Evolutionary conservation across 2,329 filamentous ascomycete species (phyloP).

Genomic region (Tolypocladium cylindrosporum): DNA sequence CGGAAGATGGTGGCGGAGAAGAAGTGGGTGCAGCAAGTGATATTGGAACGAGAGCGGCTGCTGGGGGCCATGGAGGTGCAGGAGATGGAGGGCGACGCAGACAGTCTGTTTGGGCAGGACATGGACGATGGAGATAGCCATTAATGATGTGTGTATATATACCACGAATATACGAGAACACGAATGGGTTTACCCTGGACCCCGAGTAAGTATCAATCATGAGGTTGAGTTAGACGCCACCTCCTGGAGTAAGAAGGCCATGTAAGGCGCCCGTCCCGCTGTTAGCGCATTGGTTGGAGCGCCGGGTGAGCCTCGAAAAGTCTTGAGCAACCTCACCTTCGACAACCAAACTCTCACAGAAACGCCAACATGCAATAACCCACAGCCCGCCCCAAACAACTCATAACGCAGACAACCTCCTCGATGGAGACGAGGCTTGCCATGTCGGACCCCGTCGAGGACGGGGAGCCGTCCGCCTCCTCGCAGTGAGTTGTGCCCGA

Average conservation of each 20-base stretch:
- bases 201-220: neutral
- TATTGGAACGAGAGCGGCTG: slow-evolving; percentile 31
- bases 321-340: neutral
- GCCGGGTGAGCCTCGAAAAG: neutral
- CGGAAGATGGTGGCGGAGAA: slow-evolving; percentile 30
- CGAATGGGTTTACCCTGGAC: too few relatives aligned
- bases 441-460: neutral
- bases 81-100: slow-evolving; percentile 32
- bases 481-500: slow-evolving; percentile 2
- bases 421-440: neutral
- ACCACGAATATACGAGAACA: neutral
- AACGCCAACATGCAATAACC: neutral
- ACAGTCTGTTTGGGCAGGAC: slow-evolving; percentile 18
- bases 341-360: neutral
- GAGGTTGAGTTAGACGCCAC: neutral
- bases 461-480: neutral
- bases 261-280: neutral
- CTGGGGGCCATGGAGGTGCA: slow-evolving; percentile 29
- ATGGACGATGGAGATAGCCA: slow-evolving; percentile 1
- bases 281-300: neutral
- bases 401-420: neutral
- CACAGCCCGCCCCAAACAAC: neutral
- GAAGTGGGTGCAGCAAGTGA: slow-evolving; percentile 35
- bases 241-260: neutral
- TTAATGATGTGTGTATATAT: neutral